These are phyloP conservation scores for Guyanaporus albipodus DNA, from an alignment of 768 basidiomycete genomes.

Conservation along the genomic window DNA sequence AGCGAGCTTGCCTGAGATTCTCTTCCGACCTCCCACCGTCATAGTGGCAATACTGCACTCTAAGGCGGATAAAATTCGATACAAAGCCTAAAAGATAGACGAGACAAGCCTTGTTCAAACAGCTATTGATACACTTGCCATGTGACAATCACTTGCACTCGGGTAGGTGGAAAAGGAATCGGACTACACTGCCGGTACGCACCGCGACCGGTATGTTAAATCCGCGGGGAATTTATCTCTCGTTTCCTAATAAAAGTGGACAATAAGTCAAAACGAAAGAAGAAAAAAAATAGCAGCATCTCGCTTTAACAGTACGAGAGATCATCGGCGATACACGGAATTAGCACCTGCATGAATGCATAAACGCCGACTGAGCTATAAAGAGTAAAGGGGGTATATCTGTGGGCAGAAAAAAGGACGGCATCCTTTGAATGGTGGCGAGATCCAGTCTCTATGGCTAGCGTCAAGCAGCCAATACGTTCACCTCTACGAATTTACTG, in stretches of 20 bases:
- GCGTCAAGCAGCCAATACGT: neutral
- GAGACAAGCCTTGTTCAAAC: neutral
- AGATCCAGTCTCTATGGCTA: slow-evolving; percentile 2
- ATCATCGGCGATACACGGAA: slow-evolving; percentile 7
- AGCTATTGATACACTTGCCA: slow-evolving; percentile 8
- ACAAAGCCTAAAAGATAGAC: too few relatives aligned
- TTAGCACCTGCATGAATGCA: slow-evolving; percentile 7
- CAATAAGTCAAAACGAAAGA: neutral
- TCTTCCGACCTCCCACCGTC: neutral
- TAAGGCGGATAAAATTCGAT: too few relatives aligned
- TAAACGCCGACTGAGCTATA: too few relatives aligned
- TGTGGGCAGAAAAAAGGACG: neutral
- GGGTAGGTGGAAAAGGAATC: slow-evolving; percentile 1
- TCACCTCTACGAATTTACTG: neutral
- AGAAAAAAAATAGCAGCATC: slow-evolving; percentile 5
- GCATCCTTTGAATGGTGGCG: neutral
- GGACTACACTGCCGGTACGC: slow-evolving; percentile 11
- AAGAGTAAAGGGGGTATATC: slow-evolving; percentile 8
- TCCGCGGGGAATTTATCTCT: neutral
- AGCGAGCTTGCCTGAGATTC: neutral
- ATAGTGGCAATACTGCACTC: too few relatives aligned
- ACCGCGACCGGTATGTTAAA: slow-evolving; percentile 12
- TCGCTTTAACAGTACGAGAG: slow-evolving; percentile 14
- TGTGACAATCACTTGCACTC: slow-evolving; percentile 6
- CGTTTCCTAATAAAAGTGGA: neutral